These are phyloP conservation scores for Zymoseptoria brevis DNA, from an alignment of 2,329 filamentous ascomycete genomes.

Conservation along the genomic window DNA sequence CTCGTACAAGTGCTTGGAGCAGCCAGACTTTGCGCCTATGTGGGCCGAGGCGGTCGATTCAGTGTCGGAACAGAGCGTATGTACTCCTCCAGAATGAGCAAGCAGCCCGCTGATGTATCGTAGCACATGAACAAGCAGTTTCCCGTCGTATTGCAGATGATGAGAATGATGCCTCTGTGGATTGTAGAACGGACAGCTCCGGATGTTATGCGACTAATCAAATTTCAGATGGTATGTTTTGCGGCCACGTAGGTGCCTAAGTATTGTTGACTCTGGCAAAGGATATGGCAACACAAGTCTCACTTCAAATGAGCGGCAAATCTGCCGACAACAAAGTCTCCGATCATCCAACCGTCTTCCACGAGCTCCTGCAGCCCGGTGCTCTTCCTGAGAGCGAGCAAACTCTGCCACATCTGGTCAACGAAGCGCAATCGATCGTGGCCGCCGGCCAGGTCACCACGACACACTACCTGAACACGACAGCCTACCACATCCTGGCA, in stretches of 20 bases:
- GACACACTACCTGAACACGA: constrained; percentile 35
- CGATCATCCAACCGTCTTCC: constrained; percentile 12
- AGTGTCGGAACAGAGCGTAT: constrained; percentile 5
- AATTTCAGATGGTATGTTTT: constrained; percentile 3
- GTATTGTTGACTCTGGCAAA: background rate
- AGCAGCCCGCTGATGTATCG: background rate
- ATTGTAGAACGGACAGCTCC: constrained; percentile 7
- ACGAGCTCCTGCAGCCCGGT: background rate
- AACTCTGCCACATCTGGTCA: constrained; percentile 1
- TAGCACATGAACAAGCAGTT: constrained; percentile 9
- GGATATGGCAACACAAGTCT: constrained; percentile 5
- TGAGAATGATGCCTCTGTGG: constrained; percentile 6
- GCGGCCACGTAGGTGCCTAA: too few species aligned
- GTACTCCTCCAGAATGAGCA: background rate
- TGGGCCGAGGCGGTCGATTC: constrained; percentile 8
- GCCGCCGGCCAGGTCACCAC: constrained; percentile 42
- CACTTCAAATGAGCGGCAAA: constrained; percentile 3
- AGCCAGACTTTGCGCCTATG: constrained; percentile 7
- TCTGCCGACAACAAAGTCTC: constrained; percentile 1
- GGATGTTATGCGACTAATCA: constrained; percentile 8
- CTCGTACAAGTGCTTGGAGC: constrained; percentile 5
- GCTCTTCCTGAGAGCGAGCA: constrained; percentile 3
- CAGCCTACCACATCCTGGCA: constrained; percentile 35
- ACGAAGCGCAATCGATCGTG: constrained; percentile 38
- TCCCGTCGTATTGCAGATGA: constrained; percentile 4